phyloP scores from a whole-genome alignment of 768 basidiomycete species.

The Kwoniella sp. region DNA sequence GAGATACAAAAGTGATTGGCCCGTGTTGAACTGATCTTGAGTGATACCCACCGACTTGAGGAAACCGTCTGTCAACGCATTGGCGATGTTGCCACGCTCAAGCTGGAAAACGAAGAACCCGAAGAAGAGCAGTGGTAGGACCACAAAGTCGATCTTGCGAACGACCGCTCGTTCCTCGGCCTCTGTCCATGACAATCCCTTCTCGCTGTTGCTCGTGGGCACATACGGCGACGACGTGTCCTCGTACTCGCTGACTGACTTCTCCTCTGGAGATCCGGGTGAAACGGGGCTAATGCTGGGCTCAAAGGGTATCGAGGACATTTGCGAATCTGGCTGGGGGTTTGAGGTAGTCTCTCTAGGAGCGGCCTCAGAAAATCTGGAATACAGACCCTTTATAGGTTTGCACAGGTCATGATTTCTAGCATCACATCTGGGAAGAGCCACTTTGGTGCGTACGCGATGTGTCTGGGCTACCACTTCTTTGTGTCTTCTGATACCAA shows the following conservation, averaged over 20 bases:
- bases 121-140: constrained; percentile 38
- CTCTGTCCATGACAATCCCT: constrained; percentile 9
- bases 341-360: too few species aligned
- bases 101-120: constrained; percentile 50
- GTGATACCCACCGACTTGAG: constrained; percentile 49
- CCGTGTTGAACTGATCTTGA: constrained; percentile 52
- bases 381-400: too few species aligned
- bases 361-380: too few species aligned
- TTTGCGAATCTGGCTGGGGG: too few species aligned
- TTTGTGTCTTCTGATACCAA: too few species aligned
- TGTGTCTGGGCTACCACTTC: too few species aligned
- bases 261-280: background rate
- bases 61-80: constrained; percentile 48
- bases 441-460: too few species aligned
- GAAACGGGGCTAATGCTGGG: background rate
- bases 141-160: constrained; percentile 36
- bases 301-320: too few species aligned
- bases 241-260: background rate
- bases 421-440: too few species aligned
- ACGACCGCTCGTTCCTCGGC: constrained; percentile 20
- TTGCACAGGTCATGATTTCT: too few species aligned
- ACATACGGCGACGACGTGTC: too few species aligned
- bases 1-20: constrained; percentile 44
- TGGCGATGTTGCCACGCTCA: constrained; percentile 44
- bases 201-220: background rate